Base-by-base conservation (phyloP, 1,284 basidiomycete species). In the Moniliophthora roreri region DNA sequence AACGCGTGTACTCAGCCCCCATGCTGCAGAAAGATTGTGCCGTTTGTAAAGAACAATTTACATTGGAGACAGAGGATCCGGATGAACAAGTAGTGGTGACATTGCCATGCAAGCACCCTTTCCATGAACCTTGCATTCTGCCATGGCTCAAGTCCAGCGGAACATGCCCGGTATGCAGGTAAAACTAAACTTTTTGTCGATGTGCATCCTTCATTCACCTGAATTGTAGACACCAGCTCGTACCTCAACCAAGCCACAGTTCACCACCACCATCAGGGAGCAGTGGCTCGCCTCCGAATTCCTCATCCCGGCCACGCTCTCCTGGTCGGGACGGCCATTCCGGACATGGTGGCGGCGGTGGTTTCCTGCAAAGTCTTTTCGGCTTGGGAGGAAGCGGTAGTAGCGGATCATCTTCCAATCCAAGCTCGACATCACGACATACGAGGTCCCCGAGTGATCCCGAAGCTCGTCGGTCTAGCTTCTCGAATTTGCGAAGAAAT, bases 161-260 rank as follows among this genome's bases (percentile, higher is more conserved):
- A 3, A 93, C 91, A 36, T 93, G 91, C 70, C 91, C 91, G 34
- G 89, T 91, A 10, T 93, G 91, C 74, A 79, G 90, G 82, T 88
- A 65, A 35, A 81, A 64, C 10, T 40, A 52, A 38, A 49, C 16
- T 54, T 13, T 53, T 47, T 13, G 16, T 9, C 37, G 6, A 47
- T 18, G 47, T 39, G 9, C 55, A 15, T 51, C 20, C 52, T 40
- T 55, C 28, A 40, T 56, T 36, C n/a, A 20, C 44, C 45, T 40
- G 23, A 15, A 51, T 21, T 46, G 2, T 32, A 82, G 82, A 57
- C 70, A 79, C 63, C 78, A 83, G 49, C 72, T 87, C 1, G 69
- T 82, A 9, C 75, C 79, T 13, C 79, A 83, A 63, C 78, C 77
- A 28, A 73, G 70, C 16, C 64, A 74, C 15, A 72, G 74, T 52